Conservation (phyloP, 768 basidiomycete genomes). For the Kwoniella shandongensis region DNA sequence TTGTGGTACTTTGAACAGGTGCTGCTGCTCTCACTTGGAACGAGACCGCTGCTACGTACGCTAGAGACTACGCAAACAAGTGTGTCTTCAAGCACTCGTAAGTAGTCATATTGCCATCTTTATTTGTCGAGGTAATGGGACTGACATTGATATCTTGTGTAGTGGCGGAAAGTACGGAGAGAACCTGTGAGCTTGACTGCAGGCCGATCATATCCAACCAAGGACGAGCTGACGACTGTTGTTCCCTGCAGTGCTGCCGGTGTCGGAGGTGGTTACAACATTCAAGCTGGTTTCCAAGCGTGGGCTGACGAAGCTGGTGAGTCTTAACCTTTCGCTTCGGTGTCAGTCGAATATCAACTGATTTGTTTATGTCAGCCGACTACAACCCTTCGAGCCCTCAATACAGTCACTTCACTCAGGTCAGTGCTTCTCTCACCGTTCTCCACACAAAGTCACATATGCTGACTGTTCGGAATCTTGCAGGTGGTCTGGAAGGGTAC, state of each 20-base stretch:
- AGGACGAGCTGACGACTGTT: background rate
- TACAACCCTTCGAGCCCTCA: slow-evolving; percentile 18
- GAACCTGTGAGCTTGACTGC: slow-evolving; percentile 41
- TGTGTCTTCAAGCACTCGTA: slow-evolving; percentile 65
- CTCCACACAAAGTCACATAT: background rate
- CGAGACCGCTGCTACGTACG: slow-evolving; percentile 61
- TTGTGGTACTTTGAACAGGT: slow-evolving; percentile 55
- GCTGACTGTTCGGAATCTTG: background rate
- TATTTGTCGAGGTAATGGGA: background rate
- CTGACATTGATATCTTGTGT: background rate
- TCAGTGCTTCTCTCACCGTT: background rate
- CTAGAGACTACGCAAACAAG: slow-evolving; percentile 67
- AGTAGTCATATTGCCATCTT: background rate
- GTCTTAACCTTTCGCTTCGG: no score
- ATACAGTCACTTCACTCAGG: slow-evolving; percentile 23
- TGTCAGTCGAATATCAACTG: no score
- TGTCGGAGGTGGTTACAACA: slow-evolving; percentile 27
- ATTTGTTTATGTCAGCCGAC: slow-evolving; percentile 1
- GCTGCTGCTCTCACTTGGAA: slow-evolving; percentile 69
- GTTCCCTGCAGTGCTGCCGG: slow-evolving; percentile 21
- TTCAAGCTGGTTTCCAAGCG: slow-evolving; percentile 25
- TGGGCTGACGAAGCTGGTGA: slow-evolving; percentile 41
- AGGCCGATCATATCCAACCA: background rate
- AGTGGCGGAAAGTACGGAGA: slow-evolving; percentile 43
- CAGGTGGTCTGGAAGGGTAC: slow-evolving; percentile 42